Conservation (phyloP, 1,284 basidiomycete genomes). For the Trametes pubescens region DNA sequence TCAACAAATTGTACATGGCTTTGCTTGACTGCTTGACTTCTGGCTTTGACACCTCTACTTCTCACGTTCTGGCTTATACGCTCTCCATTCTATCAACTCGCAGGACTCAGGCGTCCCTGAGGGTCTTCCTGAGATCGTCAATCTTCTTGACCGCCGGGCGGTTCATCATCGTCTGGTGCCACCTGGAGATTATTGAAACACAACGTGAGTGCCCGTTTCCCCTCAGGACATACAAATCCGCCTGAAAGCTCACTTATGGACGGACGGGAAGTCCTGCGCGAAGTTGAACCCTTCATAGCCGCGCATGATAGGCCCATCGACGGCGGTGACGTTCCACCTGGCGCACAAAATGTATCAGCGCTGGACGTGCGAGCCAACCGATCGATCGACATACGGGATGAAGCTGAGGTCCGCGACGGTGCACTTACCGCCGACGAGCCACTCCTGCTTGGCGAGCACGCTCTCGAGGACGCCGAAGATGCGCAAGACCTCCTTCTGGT, state of each 20-base stretch:
- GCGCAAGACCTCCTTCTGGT: slow-evolving; percentile 42
- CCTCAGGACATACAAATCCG: not conserved
- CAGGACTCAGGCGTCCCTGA: no score
- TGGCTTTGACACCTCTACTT: no score
- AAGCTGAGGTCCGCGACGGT: slow-evolving; percentile 23
- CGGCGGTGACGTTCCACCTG: not conserved
- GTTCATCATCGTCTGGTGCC: slow-evolving; percentile 8
- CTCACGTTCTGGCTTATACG: no score
- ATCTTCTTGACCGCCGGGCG: slow-evolving; percentile 5
- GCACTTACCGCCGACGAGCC: slow-evolving; percentile 25
- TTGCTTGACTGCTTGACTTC: no score
- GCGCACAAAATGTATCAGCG: not conserved
- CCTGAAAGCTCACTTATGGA: slow-evolving; percentile 10
- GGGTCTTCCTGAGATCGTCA: not conserved
- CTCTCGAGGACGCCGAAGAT: slow-evolving; percentile 44
- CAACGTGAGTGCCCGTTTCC: not conserved
- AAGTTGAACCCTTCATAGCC: slow-evolving; percentile 14
- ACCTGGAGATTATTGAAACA: not conserved
- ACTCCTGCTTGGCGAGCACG: slow-evolving; percentile 30
- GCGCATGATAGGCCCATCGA: not conserved
- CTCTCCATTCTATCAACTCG: no score
- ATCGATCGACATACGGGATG: slow-evolving; percentile 4
- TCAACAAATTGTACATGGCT: no score
- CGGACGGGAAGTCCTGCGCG: slow-evolving; percentile 18
- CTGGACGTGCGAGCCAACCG: not conserved